Base-by-base conservation (phyloP, 352 stramenopile genomes). In the Phytophthora sp. region DNA sequence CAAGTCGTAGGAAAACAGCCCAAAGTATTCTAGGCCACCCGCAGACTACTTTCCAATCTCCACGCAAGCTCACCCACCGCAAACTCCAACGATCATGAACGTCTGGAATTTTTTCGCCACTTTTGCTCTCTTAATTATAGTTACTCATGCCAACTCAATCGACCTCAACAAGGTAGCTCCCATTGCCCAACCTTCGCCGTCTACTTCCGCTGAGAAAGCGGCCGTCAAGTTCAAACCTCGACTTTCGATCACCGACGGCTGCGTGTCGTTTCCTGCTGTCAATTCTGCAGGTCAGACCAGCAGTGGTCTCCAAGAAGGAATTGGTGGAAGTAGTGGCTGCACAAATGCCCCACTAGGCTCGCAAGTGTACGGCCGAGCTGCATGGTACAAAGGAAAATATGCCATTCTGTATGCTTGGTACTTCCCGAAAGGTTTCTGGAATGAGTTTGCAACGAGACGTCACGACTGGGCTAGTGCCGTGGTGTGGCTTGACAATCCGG, bases 381-480 rank as follows among this genome's bases (percentile, higher is more conserved):
- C 26, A 9, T 62, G 43, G 51, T 62, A 55, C 42, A 66, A 66
- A 1, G 52, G 15, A 5, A 56, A 43, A 5, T 54, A 37, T 13
- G 56, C 56, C 41, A 65, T 65, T 30, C 18, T 59, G 56, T 66
- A 66, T 9, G 42, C 50, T 8, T 67, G 58, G 50, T 62, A 62
- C 39, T 67, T 61, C 20, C 58, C 58, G 5, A 67, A 67, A 34
- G 50, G 41, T 1, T 67, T 62, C 32, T 62, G 39, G 41, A 27
- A 31, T 4, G 37, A 51, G 8, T 31, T 50, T 17, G 3, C 57
- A 9, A 48, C 32, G 0, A 18, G 56, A 32, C 32, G 56, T 18
- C 58, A 67, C 26, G 58, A 67, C 21, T 67, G 58, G 58, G 42
- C 41, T 3, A 62, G 20, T 34, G 58, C 43, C 5, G 41, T 67